phyloP scores from a whole-genome alignment of 1,284 basidiomycete genomes.

The Schizophyllum amplum region DNA sequence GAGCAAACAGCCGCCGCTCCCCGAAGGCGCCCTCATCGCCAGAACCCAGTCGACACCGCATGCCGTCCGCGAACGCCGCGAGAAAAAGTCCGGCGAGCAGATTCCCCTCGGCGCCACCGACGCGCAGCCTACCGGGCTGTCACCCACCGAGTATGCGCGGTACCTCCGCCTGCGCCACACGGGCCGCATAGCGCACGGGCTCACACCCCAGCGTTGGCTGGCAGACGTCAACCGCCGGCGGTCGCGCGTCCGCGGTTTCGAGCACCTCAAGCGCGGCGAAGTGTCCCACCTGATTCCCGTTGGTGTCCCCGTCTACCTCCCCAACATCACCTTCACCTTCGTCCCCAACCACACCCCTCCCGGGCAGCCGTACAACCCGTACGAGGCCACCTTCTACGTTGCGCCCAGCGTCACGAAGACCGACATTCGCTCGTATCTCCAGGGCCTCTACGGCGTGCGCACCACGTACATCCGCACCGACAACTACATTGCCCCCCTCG shows the following conservation, averaged over 20 bases:
- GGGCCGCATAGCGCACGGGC: not conserved
- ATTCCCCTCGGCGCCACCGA: not conserved
- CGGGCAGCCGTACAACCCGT: slow-evolving; percentile 85
- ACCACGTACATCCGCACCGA: slow-evolving; percentile 92
- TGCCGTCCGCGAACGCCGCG: not conserved
- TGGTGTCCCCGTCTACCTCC: slow-evolving; percentile 58
- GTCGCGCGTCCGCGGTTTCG: not conserved
- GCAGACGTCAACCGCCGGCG: not conserved
- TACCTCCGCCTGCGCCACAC: not conserved
- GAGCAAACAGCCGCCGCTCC: not conserved
- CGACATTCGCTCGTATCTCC: slow-evolving; percentile 82
- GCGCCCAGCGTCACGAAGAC: slow-evolving; percentile 85
- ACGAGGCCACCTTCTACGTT: slow-evolving; percentile 90
- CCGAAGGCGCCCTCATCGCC: not conserved
- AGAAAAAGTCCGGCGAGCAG: not conserved
- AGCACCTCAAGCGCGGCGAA: not conserved
- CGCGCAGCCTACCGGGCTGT: not conserved
- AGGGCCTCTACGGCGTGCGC: slow-evolving; percentile 76
- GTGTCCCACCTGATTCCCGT: not conserved
- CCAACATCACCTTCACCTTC: slow-evolving; percentile 79
- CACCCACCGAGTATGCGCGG: not conserved
- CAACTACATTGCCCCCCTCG: slow-evolving; percentile 66
- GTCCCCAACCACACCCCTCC: slow-evolving; percentile 77
- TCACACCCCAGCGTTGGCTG: not conserved
- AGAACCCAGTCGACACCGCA: not conserved